Evolutionary conservation across 192 early-diverging fungal species (phyloP).

Genomic region (Pecoramyces ruminantium): DNA sequence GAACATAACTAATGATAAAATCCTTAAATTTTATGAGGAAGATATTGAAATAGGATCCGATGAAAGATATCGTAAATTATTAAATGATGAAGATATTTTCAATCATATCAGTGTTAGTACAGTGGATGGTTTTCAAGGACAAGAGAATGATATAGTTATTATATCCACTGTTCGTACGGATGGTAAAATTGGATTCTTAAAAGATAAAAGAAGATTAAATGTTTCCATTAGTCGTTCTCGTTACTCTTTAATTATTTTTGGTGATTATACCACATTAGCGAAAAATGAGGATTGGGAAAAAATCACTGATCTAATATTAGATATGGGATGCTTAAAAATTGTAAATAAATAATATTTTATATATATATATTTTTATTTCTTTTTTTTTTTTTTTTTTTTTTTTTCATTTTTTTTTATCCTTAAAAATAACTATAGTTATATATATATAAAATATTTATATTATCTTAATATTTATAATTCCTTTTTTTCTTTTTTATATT

Average conservation of each 20-base stretch:
- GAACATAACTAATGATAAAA: neutral
- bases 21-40: neutral
- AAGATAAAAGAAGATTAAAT: constrained; percentile 74
- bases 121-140: constrained; percentile 89
- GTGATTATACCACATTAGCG: constrained; percentile 40
- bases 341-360: too few relatives aligned
- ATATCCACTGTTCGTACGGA: constrained; percentile 69
- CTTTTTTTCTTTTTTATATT: too few relatives aligned
- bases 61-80: neutral
- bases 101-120: constrained; percentile 79
- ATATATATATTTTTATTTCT: too few relatives aligned
- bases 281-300: constrained; percentile 50
- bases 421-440: too few relatives aligned
- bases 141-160: constrained; percentile 93
- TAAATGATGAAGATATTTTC: constrained; percentile 38
- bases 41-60: neutral
- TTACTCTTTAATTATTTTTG: constrained; percentile 64
- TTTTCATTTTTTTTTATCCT: neutral
- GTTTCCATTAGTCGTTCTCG: constrained; percentile 76
- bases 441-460: too few relatives aligned
- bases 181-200: constrained; percentile 57
- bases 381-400: neutral
- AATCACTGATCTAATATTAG: constrained; percentile 46
- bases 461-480: too few relatives aligned
- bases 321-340: constrained; percentile 2